These are phyloP conservation scores for Ampelomyces quisqualis DNA, from an alignment of 2,329 filamentous ascomycete genomes.

Conservation along the genomic window DNA sequence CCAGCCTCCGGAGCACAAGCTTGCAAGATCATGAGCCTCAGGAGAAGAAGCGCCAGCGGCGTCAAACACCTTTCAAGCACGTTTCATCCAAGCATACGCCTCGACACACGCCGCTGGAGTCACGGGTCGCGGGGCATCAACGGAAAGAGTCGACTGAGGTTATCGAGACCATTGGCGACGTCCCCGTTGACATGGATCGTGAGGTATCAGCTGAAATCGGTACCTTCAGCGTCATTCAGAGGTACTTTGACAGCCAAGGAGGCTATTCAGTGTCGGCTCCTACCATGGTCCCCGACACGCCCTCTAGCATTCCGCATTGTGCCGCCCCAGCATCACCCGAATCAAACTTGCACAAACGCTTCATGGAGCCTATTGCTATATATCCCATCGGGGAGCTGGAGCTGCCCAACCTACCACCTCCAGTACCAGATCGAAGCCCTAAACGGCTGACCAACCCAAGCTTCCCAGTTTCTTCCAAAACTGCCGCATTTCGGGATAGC, in stretches of 20 bases:
- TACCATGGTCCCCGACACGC: slow-evolving; percentile 8
- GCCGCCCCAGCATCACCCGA: slow-evolving; percentile 13
- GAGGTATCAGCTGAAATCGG: slow-evolving; percentile 23
- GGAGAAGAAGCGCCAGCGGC: slow-evolving; percentile 26
- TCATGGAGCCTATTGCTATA: slow-evolving; percentile 13
- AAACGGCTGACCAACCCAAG: slow-evolving; percentile 23
- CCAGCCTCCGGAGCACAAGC: slow-evolving; percentile 11
- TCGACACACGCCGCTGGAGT: slow-evolving; percentile 31
- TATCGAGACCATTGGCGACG: slow-evolving; percentile 20
- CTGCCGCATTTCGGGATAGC: slow-evolving; percentile 17
- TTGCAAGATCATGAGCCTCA: slow-evolving; percentile 7
- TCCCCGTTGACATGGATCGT: slow-evolving; percentile 27
- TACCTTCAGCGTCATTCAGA: slow-evolving; percentile 33
- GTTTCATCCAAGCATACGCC: slow-evolving; percentile 3
- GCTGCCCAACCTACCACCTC: slow-evolving; percentile 14
- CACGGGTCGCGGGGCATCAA: slow-evolving; percentile 28
- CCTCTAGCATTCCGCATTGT: slow-evolving; percentile 15
- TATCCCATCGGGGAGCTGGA: slow-evolving; percentile 21
- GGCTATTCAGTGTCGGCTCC: slow-evolving; percentile 15
- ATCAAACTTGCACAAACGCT: slow-evolving; percentile 1
- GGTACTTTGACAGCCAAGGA: slow-evolving; percentile 32
- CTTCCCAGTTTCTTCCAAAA: slow-evolving; percentile 16
- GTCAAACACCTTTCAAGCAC: slow-evolving; percentile 31
- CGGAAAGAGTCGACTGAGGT: slow-evolving; percentile 23
- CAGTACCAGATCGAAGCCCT: slow-evolving; percentile 27